Evolutionary conservation across 495 filamentous ascomycete species (phyloP).

Genomic region (Neurospora sp.): DNA sequence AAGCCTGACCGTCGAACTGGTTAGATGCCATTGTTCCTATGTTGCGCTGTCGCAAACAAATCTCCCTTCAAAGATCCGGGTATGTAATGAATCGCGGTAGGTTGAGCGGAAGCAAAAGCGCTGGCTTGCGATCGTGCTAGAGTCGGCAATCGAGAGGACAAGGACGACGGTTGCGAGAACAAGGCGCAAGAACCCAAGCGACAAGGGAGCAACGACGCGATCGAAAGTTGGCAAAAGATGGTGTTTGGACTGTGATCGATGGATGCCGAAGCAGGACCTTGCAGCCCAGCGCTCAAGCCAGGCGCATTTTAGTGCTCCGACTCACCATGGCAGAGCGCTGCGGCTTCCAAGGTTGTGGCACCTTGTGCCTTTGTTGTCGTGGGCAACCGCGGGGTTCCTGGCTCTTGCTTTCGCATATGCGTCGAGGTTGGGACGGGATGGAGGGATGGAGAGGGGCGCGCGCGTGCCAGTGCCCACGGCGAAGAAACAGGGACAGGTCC

Average conservation of each 20-base stretch:
- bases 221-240: background rate
- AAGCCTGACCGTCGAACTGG: constrained; percentile 57
- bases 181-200: background rate
- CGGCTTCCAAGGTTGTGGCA: background rate
- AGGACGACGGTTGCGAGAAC: background rate
- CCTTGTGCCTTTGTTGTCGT: constrained; percentile 12
- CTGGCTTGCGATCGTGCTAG: background rate
- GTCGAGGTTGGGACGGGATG: background rate
- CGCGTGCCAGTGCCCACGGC: background rate
- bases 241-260: background rate
- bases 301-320: background rate
- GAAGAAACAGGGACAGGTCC: constrained; percentile 5
- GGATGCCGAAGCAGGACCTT: background rate
- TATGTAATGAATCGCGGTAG: background rate
- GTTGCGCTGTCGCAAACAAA: background rate
- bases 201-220: background rate
- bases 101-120: background rate
- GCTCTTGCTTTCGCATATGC: background rate
- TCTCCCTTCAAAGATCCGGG: background rate
- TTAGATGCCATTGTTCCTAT: constrained; percentile 37
- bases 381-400: constrained; percentile 16
- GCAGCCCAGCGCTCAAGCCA: background rate
- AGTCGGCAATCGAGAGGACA: background rate
- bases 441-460: background rate
- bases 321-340: background rate